Evolutionary conservation across 2,329 filamentous ascomycete genomes (phyloP).

Genomic region (Aspergillus sp.): DNA sequence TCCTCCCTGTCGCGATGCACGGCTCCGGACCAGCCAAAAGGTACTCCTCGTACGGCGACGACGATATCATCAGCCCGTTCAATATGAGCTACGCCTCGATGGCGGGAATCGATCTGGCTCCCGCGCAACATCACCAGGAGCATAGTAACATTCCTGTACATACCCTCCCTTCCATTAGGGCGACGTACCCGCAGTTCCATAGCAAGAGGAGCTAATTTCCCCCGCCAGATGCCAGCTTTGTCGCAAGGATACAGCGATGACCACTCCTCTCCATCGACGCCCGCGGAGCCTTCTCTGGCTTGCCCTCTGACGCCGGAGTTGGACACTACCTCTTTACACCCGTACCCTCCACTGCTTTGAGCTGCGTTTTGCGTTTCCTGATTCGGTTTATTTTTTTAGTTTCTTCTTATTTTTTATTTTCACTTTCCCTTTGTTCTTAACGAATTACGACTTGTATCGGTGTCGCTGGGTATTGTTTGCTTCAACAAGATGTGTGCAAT

Average conservation of each 20-base stretch:
- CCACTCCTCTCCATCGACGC: conserved; percentile 41
- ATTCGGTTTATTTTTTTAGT: background rate
- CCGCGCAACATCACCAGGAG: conserved; percentile 35
- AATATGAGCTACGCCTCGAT: conserved; percentile 61
- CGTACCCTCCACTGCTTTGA: conserved; percentile 26
- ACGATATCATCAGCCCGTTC: conserved; percentile 58
- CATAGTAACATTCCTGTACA: conserved; percentile 45
- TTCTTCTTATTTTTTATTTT: background rate
- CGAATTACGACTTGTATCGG: background rate
- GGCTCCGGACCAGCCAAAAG: conserved; percentile 50
- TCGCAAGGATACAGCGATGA: conserved; percentile 40
- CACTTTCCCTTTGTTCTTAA: background rate
- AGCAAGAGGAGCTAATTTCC: conserved; percentile 18
- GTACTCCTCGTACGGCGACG: conserved; percentile 53
- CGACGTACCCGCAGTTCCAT: conserved; percentile 14
- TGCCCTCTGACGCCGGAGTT: conserved; percentile 46
- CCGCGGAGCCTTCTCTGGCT: conserved; percentile 38
- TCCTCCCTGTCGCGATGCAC: conserved; percentile 45
- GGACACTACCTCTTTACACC: conserved; percentile 40
- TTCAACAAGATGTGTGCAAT: conserved; percentile 2
- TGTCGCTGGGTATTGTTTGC: background rate
- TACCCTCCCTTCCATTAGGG: conserved; percentile 31
- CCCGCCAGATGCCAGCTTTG: conserved; percentile 37
- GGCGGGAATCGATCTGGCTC: conserved; percentile 54
- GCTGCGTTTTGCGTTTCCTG: background rate